Evolutionary conservation across 2,329 filamentous ascomycete species (phyloP), one percentile per base, ranked within the genome.

Genomic region (Alternaria postmessia): DNA sequence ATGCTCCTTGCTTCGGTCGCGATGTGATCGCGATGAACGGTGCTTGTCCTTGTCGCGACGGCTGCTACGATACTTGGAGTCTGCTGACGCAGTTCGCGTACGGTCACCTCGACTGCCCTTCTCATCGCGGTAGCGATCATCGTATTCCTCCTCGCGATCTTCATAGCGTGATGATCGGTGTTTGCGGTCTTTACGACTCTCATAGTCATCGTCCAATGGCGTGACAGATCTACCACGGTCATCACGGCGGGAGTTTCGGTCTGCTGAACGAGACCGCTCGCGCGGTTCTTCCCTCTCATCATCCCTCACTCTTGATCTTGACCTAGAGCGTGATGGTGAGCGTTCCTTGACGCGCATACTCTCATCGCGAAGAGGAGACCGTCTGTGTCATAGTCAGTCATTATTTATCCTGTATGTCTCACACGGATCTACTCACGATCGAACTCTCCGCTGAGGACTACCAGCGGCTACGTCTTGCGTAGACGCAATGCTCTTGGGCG

Each of bases 61-160:
- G 66, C 87, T 88, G 63, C 87, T 88, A 62, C 87, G 86, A 68
- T 88, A 86, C 64, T 84, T 87, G 38, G 78, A 79, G 9, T 87
- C 86, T 1, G 85, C 86, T 3, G 91, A 92, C 5, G 84, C 83
- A 5, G 90, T 92, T 58, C 89, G 84, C 1, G 90, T 88, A 48
- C 86, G 84, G 48, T 88, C 85, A 18, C 71, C 74, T 30, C 72
- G 72, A 42, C 68, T 70, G 0, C 89, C 88, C 51, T 85, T 84
- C 48, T 88, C 85, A 12, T 77, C 75, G 20, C 70, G 71, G 48
- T 67, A 47, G 3, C 68, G 64, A n/a, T 70, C 69, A 32, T 75
- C 72, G 12, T 74, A 61, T 20, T 73, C 82, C 79, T 65, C 80
- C 14, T 79, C 78, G 4, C 78, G 76, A 7, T 77, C 75, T 44